These are phyloP conservation scores for sweet orange (Citrus sinensis) DNA, from an alignment of 345 rosid genomes.

Conservation along the genomic window DNA sequence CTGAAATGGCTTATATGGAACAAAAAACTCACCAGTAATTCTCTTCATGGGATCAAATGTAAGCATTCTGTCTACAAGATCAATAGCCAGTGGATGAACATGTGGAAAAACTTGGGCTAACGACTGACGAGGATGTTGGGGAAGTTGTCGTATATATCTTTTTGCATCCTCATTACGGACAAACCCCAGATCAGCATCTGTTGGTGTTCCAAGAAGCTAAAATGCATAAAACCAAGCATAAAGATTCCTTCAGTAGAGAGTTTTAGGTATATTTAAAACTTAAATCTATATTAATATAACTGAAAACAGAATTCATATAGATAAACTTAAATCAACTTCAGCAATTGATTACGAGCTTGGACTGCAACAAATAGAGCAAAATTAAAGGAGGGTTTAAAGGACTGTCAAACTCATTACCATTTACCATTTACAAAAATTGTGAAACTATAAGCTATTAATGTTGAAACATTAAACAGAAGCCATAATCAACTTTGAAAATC, in stretches of 20 bases:
- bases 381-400: neutral
- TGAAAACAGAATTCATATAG: neutral
- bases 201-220: constrained; percentile 94
- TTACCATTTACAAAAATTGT: neutral
- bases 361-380: neutral
- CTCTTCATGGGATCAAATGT: constrained; percentile 89
- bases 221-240: constrained; percentile 21
- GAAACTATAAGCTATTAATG: neutral
- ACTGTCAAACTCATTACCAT: neutral
- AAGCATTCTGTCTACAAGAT: constrained; percentile 83
- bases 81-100: constrained; percentile 77
- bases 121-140: constrained; percentile 64
- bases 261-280: neutral
- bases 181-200: constrained; percentile 87
- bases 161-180: constrained; percentile 79
- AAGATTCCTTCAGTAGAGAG: neutral
- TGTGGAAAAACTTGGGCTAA: constrained; percentile 63
- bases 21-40: constrained; percentile 69
- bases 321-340: neutral
- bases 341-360: neutral
- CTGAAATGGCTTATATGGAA: neutral
- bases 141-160: constrained; percentile 78
- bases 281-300: neutral
- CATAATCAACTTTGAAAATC: neutral
- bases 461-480: neutral